Conservation (phyloP, 202 grass and related monocot species). For the Cymbopogon flexuosus region DNA sequence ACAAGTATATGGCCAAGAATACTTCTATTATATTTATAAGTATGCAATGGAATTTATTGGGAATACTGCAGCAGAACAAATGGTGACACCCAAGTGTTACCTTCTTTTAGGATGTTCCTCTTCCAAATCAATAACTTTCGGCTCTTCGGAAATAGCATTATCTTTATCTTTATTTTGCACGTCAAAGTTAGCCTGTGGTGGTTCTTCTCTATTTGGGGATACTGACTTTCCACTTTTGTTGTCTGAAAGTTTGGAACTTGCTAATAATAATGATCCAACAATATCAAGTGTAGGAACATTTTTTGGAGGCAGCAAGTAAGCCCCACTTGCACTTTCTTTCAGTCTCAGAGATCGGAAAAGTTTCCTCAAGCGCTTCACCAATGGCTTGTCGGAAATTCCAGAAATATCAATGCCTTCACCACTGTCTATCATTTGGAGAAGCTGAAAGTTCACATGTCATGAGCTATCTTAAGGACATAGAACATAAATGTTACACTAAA, state of each 20-base stretch:
- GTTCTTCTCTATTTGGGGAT: slow-evolving; percentile 26
- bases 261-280: slow-evolving; percentile 43
- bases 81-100: slow-evolving; percentile 33
- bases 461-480: background rate
- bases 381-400: slow-evolving; percentile 70
- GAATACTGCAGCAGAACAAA: slow-evolving; percentile 3
- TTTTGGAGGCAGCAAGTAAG: slow-evolving; percentile 62
- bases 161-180: slow-evolving; percentile 41
- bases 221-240: slow-evolving; percentile 25
- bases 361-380: slow-evolving; percentile 70
- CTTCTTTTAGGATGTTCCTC: slow-evolving; percentile 57
- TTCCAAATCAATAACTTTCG: slow-evolving; percentile 26
- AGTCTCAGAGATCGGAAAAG: slow-evolving; percentile 71
- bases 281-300: slow-evolving; percentile 60
- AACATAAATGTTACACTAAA: background rate
- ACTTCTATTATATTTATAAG: background rate
- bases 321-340: slow-evolving; percentile 59
- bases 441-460: slow-evolving; percentile 46
- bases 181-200: slow-evolving; percentile 31
- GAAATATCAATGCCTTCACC: slow-evolving; percentile 83
- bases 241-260: slow-evolving; percentile 31
- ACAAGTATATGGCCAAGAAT: background rate
- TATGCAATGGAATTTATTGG: background rate
- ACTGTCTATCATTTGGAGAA: slow-evolving; percentile 95
- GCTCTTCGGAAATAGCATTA: slow-evolving; percentile 20